Percentiles rank a stretch among this genome's conserved stretches.
Evolutionary conservation across 352 stramenopile genomes (phyloP).

Genomic region (Globisporangium recalcitrans): DNA sequence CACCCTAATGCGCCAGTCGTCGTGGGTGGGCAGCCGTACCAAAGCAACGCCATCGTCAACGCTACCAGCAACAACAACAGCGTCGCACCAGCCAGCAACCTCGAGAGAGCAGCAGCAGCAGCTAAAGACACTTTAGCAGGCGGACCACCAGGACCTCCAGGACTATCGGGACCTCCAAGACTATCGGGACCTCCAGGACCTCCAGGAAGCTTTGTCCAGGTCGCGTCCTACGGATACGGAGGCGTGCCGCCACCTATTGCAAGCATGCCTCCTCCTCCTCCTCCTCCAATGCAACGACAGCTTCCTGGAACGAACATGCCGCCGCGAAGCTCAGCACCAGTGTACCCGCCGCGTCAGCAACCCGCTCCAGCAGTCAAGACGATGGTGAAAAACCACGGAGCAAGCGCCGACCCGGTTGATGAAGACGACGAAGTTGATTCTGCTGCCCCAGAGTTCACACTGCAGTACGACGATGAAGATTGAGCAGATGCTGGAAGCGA

Average conservation of each 20-base stretch:
- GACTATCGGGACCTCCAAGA: not conserved
- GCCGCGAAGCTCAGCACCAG: not conserved
- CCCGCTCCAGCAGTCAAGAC: not conserved
- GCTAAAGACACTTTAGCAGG: conserved; percentile 14
- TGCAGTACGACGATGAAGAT: conserved; percentile 79
- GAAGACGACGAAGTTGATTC: conserved; percentile 66
- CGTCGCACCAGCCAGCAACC: not conserved
- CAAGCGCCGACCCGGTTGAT: conserved; percentile 13
- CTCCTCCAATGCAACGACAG: not conserved
- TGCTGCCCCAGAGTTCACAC: conserved; percentile 54
- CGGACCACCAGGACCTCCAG: not conserved
- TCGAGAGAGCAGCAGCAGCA: not conserved
- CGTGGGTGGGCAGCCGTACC: not conserved
- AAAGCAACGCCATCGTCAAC: not conserved
- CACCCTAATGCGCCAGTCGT: not conserved
- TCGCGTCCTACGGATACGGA: conserved; percentile 3
- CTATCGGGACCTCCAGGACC: not conserved
- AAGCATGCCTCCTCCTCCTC: conserved; percentile 6
- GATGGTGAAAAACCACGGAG: not conserved
- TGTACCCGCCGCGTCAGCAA: not conserved
- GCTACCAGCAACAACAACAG: not conserved
- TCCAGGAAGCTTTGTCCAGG: conserved; percentile 8
- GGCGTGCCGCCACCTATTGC: not conserved
- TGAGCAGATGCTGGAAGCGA: conserved; percentile 15
- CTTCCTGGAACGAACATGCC: not conserved